Base-by-base conservation (phyloP, 2,329 filamentous ascomycete species). In the Cladosporium velox region DNA sequence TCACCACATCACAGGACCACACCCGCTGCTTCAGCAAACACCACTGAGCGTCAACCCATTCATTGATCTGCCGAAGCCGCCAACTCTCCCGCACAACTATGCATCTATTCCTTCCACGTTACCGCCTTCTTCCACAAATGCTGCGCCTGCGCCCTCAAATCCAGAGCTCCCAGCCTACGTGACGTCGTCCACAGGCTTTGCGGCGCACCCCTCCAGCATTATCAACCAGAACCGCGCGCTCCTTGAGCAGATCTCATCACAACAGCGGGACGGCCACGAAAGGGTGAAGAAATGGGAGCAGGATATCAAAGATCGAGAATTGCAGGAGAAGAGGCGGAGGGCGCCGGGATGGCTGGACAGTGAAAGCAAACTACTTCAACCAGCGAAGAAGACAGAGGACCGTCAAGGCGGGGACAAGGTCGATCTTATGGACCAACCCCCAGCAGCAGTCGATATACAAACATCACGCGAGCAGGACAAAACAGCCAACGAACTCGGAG, bases 61-160 rank as follows among this genome's bases (percentile, higher is more conserved):
- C 82, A 88, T 98, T 73, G 91, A 90, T 67, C 89, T 99, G 35
- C 95, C 95, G 12, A 90, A 91, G 34, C 90, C 94, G 30, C 91
- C 93, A 24, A 97, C 93, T 0, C 87, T 99, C 8, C 94, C 95
- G 28, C 98, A 98, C 82, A 96, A 92, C 72, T 98, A 97, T 85
- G 94, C 93, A 77, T 86, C 88, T 12, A 90, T 98, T 75, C 92
- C 94, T 0, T 94, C 92, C 0, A 91, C 92, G 2, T 87, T 98
- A 0, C 94, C 95, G 0, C 88, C 88, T 1, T 91, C 91, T 1
- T 84, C 87, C 38, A 86, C 88, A 8, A 84, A 85, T 66, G 81
- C 66, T 74, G 68, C 70, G 24, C 78, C 73, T 70, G 79, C 75
- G 66, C 73, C 71, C 66, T 77, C 68, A 67, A 76, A 67, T 68